Evolutionary conservation across 371 early-diverging fungal genomes (phyloP).

Genomic region (Saksenaea oblongispora): DNA sequence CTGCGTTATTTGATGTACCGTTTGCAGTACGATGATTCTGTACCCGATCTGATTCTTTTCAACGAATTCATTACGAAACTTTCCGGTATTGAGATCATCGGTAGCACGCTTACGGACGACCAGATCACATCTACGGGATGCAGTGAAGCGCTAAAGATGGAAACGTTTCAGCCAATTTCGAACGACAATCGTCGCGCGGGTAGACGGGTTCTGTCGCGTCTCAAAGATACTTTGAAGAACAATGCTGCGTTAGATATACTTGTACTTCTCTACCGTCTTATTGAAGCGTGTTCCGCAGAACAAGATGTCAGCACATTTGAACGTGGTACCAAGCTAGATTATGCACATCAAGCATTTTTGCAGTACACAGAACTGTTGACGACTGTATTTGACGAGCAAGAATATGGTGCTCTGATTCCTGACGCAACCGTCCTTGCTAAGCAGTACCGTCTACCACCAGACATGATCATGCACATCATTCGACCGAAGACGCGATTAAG

Average conservation of each 20-base stretch:
- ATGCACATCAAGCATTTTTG: slow-evolving; percentile 57
- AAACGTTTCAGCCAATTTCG: slow-evolving; percentile 51
- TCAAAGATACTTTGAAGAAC: slow-evolving; percentile 63
- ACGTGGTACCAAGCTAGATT: slow-evolving; percentile 36
- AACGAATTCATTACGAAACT: slow-evolving; percentile 76
- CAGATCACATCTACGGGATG: slow-evolving; percentile 75
- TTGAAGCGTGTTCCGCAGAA: slow-evolving; percentile 50
- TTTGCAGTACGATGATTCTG: slow-evolving; percentile 51
- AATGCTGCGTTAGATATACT: slow-evolving; percentile 59
- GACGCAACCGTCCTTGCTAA: slow-evolving; percentile 54
- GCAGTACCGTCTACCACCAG: slow-evolving; percentile 66
- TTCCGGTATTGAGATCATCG: slow-evolving; percentile 71
- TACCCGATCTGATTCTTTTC: slow-evolving; percentile 59
- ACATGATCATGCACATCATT: slow-evolving; percentile 72
- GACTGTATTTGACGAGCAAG: slow-evolving; percentile 58
- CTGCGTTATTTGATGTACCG: slow-evolving; percentile 72
- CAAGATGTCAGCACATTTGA: slow-evolving; percentile 58
- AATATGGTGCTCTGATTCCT: slow-evolving; percentile 63
- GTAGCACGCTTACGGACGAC: slow-evolving; percentile 46
- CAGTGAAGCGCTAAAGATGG: slow-evolving; percentile 60
- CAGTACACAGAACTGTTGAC: slow-evolving; percentile 71
- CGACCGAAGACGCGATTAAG: slow-evolving; percentile 62
- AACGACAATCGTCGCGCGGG: slow-evolving; percentile 52
- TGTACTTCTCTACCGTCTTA: slow-evolving; percentile 51
- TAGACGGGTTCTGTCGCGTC: slow-evolving; percentile 56